These are phyloP conservation scores for Ogataea nakhonphanomensis DNA, from an alignment of 805 yeast species.

Conservation along the genomic window DNA sequence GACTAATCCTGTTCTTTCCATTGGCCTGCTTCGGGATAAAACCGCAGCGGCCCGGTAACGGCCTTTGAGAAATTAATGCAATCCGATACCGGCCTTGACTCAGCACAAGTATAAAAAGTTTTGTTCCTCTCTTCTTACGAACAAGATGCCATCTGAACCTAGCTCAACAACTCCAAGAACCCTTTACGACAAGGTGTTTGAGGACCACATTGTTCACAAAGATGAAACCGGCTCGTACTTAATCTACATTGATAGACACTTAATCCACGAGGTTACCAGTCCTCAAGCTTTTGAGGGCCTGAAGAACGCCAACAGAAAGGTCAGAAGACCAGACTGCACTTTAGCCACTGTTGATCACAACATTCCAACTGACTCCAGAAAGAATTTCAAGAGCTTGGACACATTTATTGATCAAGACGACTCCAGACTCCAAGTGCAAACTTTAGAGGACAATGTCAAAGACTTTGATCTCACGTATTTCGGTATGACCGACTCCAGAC, in stretches of 20 bases:
- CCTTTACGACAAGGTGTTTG: slow-evolving; percentile 93
- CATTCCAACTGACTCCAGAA: slow-evolving; percentile 92
- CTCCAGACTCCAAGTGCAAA: slow-evolving; percentile 86
- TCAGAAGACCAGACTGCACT: slow-evolving; percentile 90
- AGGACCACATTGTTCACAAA: slow-evolving; percentile 87
- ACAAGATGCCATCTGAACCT: slow-evolving; percentile 30
- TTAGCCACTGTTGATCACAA: slow-evolving; percentile 96
- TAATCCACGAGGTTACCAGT: slow-evolving; percentile 97
- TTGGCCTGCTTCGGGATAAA: slow-evolving; percentile 1
- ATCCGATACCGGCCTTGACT: slow-evolving; percentile 10
- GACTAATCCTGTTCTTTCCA: slow-evolving; percentile 1
- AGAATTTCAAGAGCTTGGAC: slow-evolving; percentile 63
- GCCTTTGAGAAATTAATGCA: slow-evolving; percentile 7
- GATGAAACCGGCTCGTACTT: slow-evolving; percentile 86
- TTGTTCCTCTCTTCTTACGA: neutral
- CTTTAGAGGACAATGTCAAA: slow-evolving; percentile 89
- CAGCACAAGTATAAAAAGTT: slow-evolving; percentile 3
- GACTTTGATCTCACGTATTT: slow-evolving; percentile 87
- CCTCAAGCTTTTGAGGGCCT: slow-evolving; percentile 99
- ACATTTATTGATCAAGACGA: slow-evolving; percentile 87
- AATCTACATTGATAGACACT: slow-evolving; percentile 91
- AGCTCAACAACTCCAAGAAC: slow-evolving; percentile 54
- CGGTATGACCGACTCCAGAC: slow-evolving; percentile 92
- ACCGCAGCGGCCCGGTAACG: slow-evolving; percentile 14
- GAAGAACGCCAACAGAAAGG: slow-evolving; percentile 78